phyloP scores from a whole-genome alignment of 108 stramenopile species.

The Nitzschia palea region DNA sequence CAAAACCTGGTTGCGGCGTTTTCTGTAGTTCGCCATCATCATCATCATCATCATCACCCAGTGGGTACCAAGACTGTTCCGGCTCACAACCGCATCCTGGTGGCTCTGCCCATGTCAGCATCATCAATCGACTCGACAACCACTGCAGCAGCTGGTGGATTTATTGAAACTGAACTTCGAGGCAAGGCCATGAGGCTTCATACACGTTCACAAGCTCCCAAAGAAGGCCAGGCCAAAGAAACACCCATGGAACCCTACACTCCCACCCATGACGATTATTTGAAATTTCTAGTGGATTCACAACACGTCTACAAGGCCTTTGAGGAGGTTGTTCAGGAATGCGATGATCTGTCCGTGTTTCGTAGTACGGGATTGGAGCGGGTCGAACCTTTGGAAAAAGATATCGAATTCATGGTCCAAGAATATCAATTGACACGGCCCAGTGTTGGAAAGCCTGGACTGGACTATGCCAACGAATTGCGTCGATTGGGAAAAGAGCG shows the following conservation, averaged over 20 bases:
- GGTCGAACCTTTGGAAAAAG: constrained; percentile 62
- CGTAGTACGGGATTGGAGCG: constrained; percentile 88
- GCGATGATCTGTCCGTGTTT: constrained; percentile 59
- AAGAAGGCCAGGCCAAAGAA: constrained; percentile 76
- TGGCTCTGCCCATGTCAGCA: constrained; percentile 3
- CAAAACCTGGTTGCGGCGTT: too few species aligned
- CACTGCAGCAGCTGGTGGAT: constrained; percentile 38
- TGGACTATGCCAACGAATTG: constrained; percentile 59
- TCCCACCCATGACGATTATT: constrained; percentile 73
- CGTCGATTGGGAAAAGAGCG: constrained; percentile 39
- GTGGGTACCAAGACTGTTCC: too few species aligned
- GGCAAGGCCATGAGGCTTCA: constrained; percentile 92
- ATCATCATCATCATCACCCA: too few species aligned
- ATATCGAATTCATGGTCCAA: constrained; percentile 83
- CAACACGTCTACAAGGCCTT: constrained; percentile 77
- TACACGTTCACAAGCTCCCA: constrained; percentile 86
- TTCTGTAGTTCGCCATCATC: too few species aligned
- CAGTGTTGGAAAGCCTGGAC: constrained; percentile 52
- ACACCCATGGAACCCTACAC: constrained; percentile 44
- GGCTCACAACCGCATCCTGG: too few species aligned
- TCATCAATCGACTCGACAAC: constrained; percentile 7
- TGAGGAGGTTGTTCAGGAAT: constrained; percentile 71
- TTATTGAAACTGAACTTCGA: constrained; percentile 84
- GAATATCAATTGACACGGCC: constrained; percentile 57
- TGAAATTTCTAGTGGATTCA: constrained; percentile 82